Percentiles rank a stretch among this genome's conserved stretches.
Conservation (phyloP, 225 moss, liverwort and hornwort genomes). For the Sphagnum tenellum region DNA sequence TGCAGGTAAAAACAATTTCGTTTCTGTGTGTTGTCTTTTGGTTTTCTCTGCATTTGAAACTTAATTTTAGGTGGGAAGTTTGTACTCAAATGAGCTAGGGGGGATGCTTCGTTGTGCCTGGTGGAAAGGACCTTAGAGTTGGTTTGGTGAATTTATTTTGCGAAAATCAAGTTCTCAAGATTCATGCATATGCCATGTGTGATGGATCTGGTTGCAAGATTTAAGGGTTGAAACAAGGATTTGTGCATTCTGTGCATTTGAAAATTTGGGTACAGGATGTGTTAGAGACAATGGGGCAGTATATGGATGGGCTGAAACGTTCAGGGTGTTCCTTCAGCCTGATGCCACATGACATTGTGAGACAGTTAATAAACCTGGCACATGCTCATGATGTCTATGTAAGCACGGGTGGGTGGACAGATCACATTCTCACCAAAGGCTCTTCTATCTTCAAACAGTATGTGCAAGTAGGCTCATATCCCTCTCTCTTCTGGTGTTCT, state of each 20-base stretch:
- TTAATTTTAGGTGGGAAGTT: neutral
- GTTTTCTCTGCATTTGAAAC: no score
- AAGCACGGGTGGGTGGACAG: slow-evolving; percentile 64
- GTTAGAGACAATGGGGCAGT: slow-evolving; percentile 38
- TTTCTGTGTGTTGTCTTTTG: neutral
- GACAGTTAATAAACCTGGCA: slow-evolving; percentile 38
- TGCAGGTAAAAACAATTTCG: slow-evolving; percentile 48
- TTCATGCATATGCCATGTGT: no score
- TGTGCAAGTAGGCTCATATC: slow-evolving; percentile 42
- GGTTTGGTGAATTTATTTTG: no score
- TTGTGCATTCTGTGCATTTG: no score
- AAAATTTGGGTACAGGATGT: no score
- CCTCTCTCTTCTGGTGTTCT: no score
- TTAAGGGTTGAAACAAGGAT: no score
- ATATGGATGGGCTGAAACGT: slow-evolving; percentile 54
- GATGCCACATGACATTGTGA: slow-evolving; percentile 48
- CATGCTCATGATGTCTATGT: slow-evolving; percentile 64
- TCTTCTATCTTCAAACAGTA: slow-evolving; percentile 48
- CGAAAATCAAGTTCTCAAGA: no score
- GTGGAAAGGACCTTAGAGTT: no score
- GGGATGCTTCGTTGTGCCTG: no score
- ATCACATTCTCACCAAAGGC: slow-evolving; percentile 52
- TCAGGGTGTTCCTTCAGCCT: slow-evolving; percentile 45
- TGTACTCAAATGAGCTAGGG: no score
- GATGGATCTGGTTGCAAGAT: no score